These are phyloP conservation scores for Dimocarpus longan DNA, from an alignment of 345 rosid genomes.

Conservation along the genomic window DNA sequence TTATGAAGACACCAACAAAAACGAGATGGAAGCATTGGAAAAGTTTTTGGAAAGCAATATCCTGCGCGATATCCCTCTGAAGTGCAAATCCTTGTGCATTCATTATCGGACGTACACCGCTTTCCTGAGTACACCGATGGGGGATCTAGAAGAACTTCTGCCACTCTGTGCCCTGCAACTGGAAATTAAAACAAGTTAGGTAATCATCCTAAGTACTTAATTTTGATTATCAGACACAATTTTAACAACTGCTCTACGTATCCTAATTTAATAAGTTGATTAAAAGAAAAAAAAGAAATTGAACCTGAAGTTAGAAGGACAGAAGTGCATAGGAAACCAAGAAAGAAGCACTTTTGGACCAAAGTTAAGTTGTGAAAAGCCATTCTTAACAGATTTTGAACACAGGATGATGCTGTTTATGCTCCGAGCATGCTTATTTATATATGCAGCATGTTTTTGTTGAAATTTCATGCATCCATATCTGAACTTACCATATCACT, in stretches of 20 bases:
- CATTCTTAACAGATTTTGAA: background rate
- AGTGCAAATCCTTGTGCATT: background rate
- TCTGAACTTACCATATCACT: too few species aligned
- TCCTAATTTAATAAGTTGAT: too few species aligned
- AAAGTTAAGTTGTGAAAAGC: background rate
- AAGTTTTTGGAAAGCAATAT: too few species aligned
- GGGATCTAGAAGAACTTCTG: background rate
- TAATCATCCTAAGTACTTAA: too few species aligned
- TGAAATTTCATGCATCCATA: background rate
- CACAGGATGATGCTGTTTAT: background rate
- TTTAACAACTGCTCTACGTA: too few species aligned
- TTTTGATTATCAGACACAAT: background rate
- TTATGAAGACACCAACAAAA: too few species aligned
- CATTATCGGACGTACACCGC: background rate
- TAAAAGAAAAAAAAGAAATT: background rate
- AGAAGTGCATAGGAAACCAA: too few species aligned
- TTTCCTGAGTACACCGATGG: background rate
- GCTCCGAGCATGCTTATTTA: background rate
- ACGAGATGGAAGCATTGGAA: too few species aligned
- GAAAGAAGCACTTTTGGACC: background rate
- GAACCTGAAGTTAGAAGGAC: slow-evolving; percentile 6
- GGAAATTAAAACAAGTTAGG: too few species aligned
- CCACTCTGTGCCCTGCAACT: background rate
- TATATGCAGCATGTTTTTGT: background rate
- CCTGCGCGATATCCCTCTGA: background rate